Conservation (phyloP, 192 early-diverging fungal species). For the Coemansia sp. region DNA sequence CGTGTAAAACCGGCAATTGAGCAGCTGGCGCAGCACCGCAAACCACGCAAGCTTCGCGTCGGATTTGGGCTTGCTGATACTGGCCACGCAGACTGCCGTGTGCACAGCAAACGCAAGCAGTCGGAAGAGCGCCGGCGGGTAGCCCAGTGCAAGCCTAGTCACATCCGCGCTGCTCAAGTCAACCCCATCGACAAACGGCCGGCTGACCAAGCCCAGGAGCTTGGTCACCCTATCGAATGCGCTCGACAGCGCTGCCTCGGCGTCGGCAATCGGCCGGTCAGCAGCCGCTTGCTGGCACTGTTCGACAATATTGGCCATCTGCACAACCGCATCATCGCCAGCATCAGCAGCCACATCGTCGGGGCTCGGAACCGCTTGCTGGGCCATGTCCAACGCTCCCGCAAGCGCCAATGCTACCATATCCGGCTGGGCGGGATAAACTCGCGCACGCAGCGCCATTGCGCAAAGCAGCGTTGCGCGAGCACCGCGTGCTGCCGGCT, state of each 20-base stretch:
- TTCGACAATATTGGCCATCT: constrained; percentile 10
- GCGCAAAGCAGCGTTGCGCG: constrained; percentile 3
- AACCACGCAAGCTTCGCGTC: constrained; percentile 18
- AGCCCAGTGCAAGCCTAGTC: not conserved
- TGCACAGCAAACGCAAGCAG: constrained; percentile 14
- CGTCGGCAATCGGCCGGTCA: not conserved
- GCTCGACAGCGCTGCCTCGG: not conserved
- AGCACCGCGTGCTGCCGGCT: not conserved
- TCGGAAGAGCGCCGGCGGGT: constrained; percentile 15
- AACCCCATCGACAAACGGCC: constrained; percentile 16
- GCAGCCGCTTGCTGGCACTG: constrained; percentile 7
- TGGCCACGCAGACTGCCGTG: not conserved
- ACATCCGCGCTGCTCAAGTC: constrained; percentile 4
- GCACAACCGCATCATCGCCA: not conserved
- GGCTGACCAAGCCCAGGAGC: constrained; percentile 4
- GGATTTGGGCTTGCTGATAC: not conserved
- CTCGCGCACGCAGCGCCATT: constrained; percentile 4
- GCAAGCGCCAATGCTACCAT: not conserved
- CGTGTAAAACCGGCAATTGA: constrained; percentile 34
- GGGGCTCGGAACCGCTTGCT: not conserved
- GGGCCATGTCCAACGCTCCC: not conserved
- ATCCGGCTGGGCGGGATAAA: not conserved
- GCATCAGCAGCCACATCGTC: not conserved
- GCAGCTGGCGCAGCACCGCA: constrained; percentile 12
- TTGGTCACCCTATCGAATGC: constrained; percentile 1